These are phyloP conservation scores for Ajuga reptans DNA, from an alignment of 305 asterid genomes.

Conservation along the genomic window DNA sequence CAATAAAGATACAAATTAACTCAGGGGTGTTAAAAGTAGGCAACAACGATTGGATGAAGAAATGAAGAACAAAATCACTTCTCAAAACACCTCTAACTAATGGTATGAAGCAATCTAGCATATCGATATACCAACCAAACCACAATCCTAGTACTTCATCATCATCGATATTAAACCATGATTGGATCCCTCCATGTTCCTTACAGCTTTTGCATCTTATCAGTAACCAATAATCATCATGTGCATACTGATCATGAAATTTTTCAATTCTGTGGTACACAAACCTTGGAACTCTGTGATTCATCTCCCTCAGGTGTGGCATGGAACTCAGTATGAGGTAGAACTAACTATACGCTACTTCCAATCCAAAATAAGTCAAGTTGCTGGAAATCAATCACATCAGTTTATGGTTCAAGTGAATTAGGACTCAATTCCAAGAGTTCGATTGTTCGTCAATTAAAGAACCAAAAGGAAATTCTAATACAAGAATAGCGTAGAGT, in stretches of 20 bases:
- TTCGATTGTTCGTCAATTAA: background rate
- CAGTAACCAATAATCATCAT: background rate
- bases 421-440: background rate
- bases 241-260: no score
- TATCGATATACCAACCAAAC: background rate
- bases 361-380: background rate
- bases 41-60: slow-evolving; percentile 1
- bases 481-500: background rate
- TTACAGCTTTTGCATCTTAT: background rate
- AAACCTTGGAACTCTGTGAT: background rate
- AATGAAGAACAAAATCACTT: background rate
- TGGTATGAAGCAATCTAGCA: slow-evolving; percentile 1
- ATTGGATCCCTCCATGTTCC: slow-evolving; percentile 11
- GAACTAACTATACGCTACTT: background rate
- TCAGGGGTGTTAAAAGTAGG: background rate
- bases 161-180: background rate
- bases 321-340: background rate
- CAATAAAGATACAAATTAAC: background rate
- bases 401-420: background rate
- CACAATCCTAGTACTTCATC: slow-evolving; percentile 1
- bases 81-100: background rate
- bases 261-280: no score
- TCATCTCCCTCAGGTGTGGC: background rate
- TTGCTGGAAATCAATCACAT: background rate
- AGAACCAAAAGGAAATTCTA: background rate